Percentiles rank a stretch among this genome's conserved stretches.
Evolutionary conservation across 352 stramenopile genomes (phyloP).

Genomic region (Globisporangium irregulare): DNA sequence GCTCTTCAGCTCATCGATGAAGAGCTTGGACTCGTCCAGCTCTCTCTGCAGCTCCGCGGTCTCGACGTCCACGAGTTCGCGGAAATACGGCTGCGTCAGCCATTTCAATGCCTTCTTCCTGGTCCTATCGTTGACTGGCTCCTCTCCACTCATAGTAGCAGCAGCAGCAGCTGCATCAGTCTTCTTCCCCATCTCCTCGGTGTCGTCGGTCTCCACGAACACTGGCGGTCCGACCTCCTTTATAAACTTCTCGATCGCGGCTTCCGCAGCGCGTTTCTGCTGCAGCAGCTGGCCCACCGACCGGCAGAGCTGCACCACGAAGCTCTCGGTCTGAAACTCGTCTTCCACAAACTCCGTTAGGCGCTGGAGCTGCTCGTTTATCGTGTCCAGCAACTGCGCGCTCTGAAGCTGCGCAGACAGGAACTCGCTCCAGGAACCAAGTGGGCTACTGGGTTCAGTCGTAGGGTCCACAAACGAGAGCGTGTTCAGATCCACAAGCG

Average conservation of each 20-base stretch:
- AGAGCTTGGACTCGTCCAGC: conserved; percentile 16
- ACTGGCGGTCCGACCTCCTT: conserved; percentile 4
- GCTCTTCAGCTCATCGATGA: conserved; percentile 16
- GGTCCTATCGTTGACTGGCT: neutral
- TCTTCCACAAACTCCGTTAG: neutral
- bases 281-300: neutral
- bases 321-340: neutral
- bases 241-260: conserved; percentile 4
- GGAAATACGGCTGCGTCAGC: conserved; percentile 3
- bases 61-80: conserved; percentile 3
- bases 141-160: neutral
- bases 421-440: neutral
- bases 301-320: neutral
- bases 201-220: neutral
- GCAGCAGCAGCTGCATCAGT: neutral
- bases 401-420: conserved; percentile 1
- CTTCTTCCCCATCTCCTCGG: neutral
- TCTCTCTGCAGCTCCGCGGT: conserved; percentile 14
- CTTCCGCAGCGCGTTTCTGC: conserved; percentile 8
- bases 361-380: conserved; percentile 1
- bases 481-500: neutral
- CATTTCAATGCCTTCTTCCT: neutral
- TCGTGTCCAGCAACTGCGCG: neutral
- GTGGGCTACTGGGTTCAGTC: neutral
- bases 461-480: neutral